Conservation (phyloP, 495 filamentous ascomycete species). For the Aspergillus funiculosus region DNA sequence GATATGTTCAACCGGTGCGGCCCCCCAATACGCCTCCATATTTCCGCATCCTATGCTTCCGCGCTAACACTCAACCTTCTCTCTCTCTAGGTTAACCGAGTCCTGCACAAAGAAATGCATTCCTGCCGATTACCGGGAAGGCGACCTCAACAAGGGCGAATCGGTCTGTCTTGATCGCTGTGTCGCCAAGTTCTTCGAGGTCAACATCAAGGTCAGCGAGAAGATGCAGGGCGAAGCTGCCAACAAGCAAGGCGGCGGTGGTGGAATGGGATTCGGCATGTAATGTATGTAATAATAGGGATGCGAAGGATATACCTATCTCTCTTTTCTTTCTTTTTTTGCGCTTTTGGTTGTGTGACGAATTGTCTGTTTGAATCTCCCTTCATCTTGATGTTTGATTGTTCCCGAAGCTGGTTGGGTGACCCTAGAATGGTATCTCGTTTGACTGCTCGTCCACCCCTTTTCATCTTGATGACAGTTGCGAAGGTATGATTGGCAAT, state of each 20-base stretch:
- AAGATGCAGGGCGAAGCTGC: slow-evolving; percentile 68
- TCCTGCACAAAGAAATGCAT: slow-evolving; percentile 92
- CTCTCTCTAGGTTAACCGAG: slow-evolving; percentile 59
- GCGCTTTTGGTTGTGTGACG: slow-evolving; percentile 8
- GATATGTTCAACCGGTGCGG: slow-evolving; percentile 95
- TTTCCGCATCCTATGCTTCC: background rate
- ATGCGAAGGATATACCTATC: slow-evolving; percentile 1
- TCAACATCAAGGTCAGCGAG: slow-evolving; percentile 87
- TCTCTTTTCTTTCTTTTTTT: slow-evolving; percentile 5
- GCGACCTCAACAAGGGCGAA: slow-evolving; percentile 96
- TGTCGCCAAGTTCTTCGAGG: slow-evolving; percentile 95
- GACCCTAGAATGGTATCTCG: too few relatives aligned
- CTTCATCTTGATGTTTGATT: background rate
- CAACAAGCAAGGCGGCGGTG: slow-evolving; percentile 43
- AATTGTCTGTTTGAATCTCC: background rate
- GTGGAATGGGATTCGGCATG: slow-evolving; percentile 47
- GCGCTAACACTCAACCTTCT: slow-evolving; percentile 1
- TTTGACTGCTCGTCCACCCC: too few relatives aligned
- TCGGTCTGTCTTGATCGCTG: slow-evolving; percentile 96
- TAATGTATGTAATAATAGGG: slow-evolving; percentile 24
- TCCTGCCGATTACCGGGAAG: slow-evolving; percentile 83
- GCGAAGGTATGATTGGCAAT: too few relatives aligned
- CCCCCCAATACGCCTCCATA: too few relatives aligned
- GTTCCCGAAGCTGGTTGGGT: too few relatives aligned
- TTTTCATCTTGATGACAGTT: too few relatives aligned